Base-by-base conservation (phyloP, 2,329 filamentous ascomycete species). In the Talaromyces sp. region DNA sequence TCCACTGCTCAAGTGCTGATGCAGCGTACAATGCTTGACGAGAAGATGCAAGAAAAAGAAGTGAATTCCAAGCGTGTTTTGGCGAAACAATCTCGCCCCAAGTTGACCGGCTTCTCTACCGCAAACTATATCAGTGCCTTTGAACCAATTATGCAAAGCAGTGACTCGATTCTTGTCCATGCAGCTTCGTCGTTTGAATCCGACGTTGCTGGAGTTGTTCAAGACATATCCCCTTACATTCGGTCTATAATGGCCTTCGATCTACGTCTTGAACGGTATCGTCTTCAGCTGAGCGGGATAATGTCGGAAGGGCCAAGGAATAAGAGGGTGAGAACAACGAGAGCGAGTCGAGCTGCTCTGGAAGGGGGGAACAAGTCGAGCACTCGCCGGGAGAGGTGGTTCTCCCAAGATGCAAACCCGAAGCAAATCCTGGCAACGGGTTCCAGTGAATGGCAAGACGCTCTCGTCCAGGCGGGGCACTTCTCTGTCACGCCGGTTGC, bases 211-310 rank as follows among this genome's bases (percentile, higher is more conserved):
- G 79, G 88, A 22, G 85, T 96, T 33, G 82, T 85, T 0, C 78
- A 88, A 13, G 95, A 99, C 65, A 80, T 98, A 1, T 93, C 92
- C 0, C 95, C 96, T 0, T 98, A 91, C 72, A 85, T 98, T n/a
- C 89, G 96, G 11, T 82, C 84, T 42, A 98, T 99, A 63, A 87
- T 93, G 1, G 82, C 87, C 0, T 90, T 88, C 70, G 93, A 98
- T 67, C 78, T 86, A 22, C 82, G 81, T 1, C 82, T 95, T 1
- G 88, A 92, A 69, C 80, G 85, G 63, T 85, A 91, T 65, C 84
- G 91, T 11, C 72, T 84, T 8, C 82, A 83, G 19, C 74, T 90
- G 10, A 86, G 85, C 65, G 85, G 81, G 59, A 73, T 92, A 1
- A 75, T 90, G 13, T 85, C 84, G 58, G 84, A 87, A 64, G 84